Base-by-base conservation (phyloP, 2,329 filamentous ascomycete species). In the Pestalotiopsis sp. region DNA sequence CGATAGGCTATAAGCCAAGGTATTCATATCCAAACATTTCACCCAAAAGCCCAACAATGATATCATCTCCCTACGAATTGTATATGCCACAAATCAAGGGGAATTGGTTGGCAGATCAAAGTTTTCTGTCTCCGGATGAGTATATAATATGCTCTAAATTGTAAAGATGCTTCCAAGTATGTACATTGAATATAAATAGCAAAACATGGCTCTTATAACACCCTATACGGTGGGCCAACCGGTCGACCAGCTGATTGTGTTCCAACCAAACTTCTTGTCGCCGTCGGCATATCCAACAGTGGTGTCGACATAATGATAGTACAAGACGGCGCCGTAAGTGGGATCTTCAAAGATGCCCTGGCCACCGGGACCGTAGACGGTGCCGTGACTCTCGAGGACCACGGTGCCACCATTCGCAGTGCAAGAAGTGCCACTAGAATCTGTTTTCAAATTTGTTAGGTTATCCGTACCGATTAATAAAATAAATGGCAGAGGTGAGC, bases 341-440 rank as follows among this genome's bases (percentile, higher is more conserved):
- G 79, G 75, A 69, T 90, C 88, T 1, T 80, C 80, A 70, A 86
- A 85, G 1, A 90, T 84, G 57, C 87, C 88, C 73, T 91, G 88
- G 39, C 89, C 89, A 69, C 90, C 90, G 20, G 89, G 89, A 36
- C 85, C 89, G 72, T 91, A 91, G 0, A 90, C 83, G 13, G 77
- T 84, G 4, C 79, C 87, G 72, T 91, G 88, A 52, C 83, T 87
- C 66, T 84, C 83, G 2, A 91, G 79, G 0, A 92, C 83, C 9
- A 84, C 80, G 0, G 86, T 89, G 4, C 90, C 90, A 14, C 90
- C 89, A 58, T 86, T 85, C 6, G 80, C 73, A 0, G 81, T 85
- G 75, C 90, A 92, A 25, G 81, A 78, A 13, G 75, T 79, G 1
- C 90, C 89, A 64, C 74, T 75, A 67, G 84, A 79, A 73, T 92